Evolutionary conservation across 331 rosid genomes (phyloP).

Genomic region (Saraca asoca): DNA sequence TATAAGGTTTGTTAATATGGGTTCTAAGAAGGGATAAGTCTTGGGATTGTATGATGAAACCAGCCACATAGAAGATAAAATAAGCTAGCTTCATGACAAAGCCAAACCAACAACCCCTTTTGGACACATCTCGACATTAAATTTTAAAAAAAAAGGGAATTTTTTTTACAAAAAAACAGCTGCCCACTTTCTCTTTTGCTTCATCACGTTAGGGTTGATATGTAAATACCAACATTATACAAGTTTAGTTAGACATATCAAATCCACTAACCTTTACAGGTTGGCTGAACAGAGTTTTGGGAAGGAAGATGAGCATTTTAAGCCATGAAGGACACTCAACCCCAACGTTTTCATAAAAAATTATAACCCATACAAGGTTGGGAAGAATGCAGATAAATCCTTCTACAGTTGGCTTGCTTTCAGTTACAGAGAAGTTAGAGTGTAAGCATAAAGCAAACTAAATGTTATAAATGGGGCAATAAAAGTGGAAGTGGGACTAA

Average conservation of each 20-base stretch:
- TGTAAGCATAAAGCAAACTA: too few species aligned
- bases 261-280: constrained; percentile 43
- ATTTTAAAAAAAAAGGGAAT: neutral
- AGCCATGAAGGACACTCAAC: constrained; percentile 9
- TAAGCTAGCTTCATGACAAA: constrained; percentile 52
- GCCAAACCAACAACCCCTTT: constrained; percentile 63
- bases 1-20: constrained; percentile 36
- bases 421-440: too few species aligned
- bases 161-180: neutral
- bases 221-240: neutral
- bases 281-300: constrained; percentile 39
- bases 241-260: constrained; percentile 15
- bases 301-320: neutral
- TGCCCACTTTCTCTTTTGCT: constrained; percentile 44
- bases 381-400: neutral
- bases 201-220: constrained; percentile 38
- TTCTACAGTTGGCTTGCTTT: constrained; percentile 9
- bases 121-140: constrained; percentile 37
- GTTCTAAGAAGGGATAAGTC: constrained; percentile 31
- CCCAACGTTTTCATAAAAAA: neutral
- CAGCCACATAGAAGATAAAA: constrained; percentile 17
- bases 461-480: too few species aligned
- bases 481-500: too few species aligned
- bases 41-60: constrained; percentile 29
- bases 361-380: neutral